Base-by-base conservation (phyloP, 441 rosid species). In the Flueggea neowawraea region DNA sequence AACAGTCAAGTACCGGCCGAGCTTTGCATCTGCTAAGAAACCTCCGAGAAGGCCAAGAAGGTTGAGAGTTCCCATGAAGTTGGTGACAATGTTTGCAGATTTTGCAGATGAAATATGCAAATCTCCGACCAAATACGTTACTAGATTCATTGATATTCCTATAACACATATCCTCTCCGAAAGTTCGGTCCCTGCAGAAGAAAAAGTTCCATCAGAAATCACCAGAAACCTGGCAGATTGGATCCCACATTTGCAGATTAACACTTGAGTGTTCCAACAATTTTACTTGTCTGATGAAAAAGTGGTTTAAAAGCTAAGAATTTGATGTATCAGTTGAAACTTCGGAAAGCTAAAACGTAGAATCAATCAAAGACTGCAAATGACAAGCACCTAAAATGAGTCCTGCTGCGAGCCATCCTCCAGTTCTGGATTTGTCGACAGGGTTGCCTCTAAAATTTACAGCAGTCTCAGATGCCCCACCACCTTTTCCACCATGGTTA, bases 121-220 rank as follows among this genome's bases (percentile, higher is more conserved):
- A 69, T 80, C 85, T 50, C 85, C 91, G 6, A 90, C 91, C 58
- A 93, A 75, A 75, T 93, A 93, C 5, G 96, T 87, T 68, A 93
- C 95, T n/a, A 93, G 70, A 61, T 93, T 90, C 96, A 90, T 87
- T 4, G 96, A 79, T 67, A 93, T 88, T 6, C 97, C 97, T 86
- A 93, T 81, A 58, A 84, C 91, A 67, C 95, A 87, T 68, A 88
- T 83, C 71, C 97, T 93, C 75, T 93, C 96, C 0, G 96, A 85
- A 0, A 93, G 85, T 56, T 93, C 96, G 43, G 87, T 88, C 31
- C 88, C 97, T 88, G 82, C 65, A 72, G 28, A 55, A 58, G n/a
- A 68, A 32, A 7, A 17, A 9, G 14, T 11, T 12, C 6, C 3
- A 28, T 17, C 14, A 53, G 31, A 10, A 28, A 12, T 48, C 10